Base-by-base conservation (phyloP, 768 basidiomycete species). In the Leccinum broughii region DNA sequence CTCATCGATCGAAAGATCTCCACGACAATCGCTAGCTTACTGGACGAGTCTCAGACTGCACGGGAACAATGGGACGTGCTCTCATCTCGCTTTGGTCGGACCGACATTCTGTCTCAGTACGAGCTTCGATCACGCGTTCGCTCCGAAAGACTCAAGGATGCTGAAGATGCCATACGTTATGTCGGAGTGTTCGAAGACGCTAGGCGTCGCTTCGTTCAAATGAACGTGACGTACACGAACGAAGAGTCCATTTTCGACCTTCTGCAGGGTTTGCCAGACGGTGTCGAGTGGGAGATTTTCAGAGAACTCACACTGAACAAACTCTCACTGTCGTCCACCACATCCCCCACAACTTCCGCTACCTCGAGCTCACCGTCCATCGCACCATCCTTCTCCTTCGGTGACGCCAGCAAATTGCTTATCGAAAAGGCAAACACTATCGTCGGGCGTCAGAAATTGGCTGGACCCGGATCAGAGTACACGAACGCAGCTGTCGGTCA, bases 1-100 rank as follows among this genome's bases (percentile, higher is more conserved):
- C 44, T 65, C 0, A 56, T 65, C 0, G 46, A 64, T 4, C 0
- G 50, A 0, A 54, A 50, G 5, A 10, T 65, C 0, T 55, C 63
- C 0, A 17, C 28, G 0, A 3, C 24, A 0, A 10, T 66, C 0
- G 2, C 48, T 0, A 13, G 6, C 0, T 35, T 50, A 0, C 54
- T 62, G 0, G 6, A 30, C 10, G 10, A 44, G 0, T 14, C 6
- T 0, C 49, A 57, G 0, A 53, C 56, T 0, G 51, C 57, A 0
- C 6, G 17, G 0, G 24, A 57, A 0, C 63, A 65, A 30, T 61
- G 55, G 56, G 28, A 54, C 0, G 1, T 20, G 0, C 28, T 55
- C 3, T 9, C 28, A 0, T 0, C 14, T 3, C 10, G 22, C 4
- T 56, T 17, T 2, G 8, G 15, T 1, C 17, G 6, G 1, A 39